Base-by-base conservation (phyloP, 163 green algal genomes). In the Chlorella variabilis region DNA sequence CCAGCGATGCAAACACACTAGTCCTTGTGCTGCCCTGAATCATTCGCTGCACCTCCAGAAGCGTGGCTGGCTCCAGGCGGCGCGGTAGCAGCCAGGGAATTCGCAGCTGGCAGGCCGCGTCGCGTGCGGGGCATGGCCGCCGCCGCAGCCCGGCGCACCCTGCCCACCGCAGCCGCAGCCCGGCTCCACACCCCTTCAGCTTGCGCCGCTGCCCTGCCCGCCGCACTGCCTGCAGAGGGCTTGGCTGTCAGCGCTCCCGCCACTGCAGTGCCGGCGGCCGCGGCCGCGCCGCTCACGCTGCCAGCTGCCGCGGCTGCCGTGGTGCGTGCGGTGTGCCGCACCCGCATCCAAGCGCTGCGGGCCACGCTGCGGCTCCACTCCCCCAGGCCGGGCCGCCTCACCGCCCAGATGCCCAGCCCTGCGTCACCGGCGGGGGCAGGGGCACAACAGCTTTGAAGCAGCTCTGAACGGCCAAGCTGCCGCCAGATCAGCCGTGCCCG, bases 361-460 rank as follows among this genome's bases (percentile, higher is more conserved):
- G 49, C 70, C 20, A 77, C 33, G 49, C 49, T 48, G 49, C 48
- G 31, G 48, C 33, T 67, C 70, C 70, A 77, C 34, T 77, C 70
- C 1, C 11, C 0, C 31, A 77, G 34, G 21, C 7, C 25, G 5
- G 70, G 70, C 33, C 70, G 70, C 49, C 70, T 48, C 33, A 54
- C 48, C 8, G 48, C 48, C 48, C 70, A 77, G 25, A 76, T 62
- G 42, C 68, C 68, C 42, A 76, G 42, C n/a, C 68, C 68, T 76
- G 68, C 68, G 39, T 36, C 65, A 74, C 15, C 20, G 15, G 54
- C 54, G 66, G 25, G 1, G 38, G 66, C 2, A 25, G 27, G 15
- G 66, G 66, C 66, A 38, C 2, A 38, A 1, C 9, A n/a, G 54
- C 20, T n/a, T 42, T n/a, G n/a, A n/a, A n/a, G n/a, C n/a, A n/a